Conservation (phyloP, 768 basidiomycete species). For the Auriscalpium microsporum region DNA sequence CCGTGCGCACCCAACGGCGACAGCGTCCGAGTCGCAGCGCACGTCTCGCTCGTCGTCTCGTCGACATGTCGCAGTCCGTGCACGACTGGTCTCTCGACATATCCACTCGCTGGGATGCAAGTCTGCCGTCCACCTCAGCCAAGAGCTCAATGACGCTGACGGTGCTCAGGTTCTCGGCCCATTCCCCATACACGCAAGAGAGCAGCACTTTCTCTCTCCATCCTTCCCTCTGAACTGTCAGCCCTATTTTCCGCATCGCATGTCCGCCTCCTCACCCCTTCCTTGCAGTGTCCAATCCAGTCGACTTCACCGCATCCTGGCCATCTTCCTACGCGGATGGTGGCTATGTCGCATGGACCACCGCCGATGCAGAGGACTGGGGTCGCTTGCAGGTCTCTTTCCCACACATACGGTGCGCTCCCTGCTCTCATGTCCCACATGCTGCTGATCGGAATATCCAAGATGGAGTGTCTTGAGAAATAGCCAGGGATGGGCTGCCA, state of each 20-base stretch:
- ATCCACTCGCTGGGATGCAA: no score
- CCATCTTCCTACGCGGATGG: slow-evolving; percentile 63
- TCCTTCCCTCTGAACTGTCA: slow-evolving; percentile 63
- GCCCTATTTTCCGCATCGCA: slow-evolving; percentile 3
- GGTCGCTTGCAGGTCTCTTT: slow-evolving; percentile 56
- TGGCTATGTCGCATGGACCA: slow-evolving; percentile 53
- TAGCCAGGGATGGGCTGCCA: slow-evolving; percentile 79
- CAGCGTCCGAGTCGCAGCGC: no score
- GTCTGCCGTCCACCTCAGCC: no score
- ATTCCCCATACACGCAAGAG: slow-evolving; percentile 76
- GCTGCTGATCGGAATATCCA: not conserved
- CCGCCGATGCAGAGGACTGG: slow-evolving; percentile 29
- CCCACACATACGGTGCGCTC: slow-evolving; percentile 46
- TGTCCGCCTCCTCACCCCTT: slow-evolving; percentile 3
- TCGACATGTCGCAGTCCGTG: no score
- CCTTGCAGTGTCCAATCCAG: slow-evolving; percentile 37
- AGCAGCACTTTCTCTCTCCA: slow-evolving; percentile 77
- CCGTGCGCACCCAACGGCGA: no score
- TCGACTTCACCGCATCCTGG: slow-evolving; percentile 43
- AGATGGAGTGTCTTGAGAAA: slow-evolving; percentile 69
- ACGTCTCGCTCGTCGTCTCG: no score
- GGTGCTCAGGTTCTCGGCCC: slow-evolving; percentile 61
- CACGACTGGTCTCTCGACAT: no score
- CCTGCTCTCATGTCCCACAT: not conserved
- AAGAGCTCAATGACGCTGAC: slow-evolving; percentile 39